Evolutionary conservation across 306 rosid species (phyloP).

Genomic region (Lathyrus sativus): DNA sequence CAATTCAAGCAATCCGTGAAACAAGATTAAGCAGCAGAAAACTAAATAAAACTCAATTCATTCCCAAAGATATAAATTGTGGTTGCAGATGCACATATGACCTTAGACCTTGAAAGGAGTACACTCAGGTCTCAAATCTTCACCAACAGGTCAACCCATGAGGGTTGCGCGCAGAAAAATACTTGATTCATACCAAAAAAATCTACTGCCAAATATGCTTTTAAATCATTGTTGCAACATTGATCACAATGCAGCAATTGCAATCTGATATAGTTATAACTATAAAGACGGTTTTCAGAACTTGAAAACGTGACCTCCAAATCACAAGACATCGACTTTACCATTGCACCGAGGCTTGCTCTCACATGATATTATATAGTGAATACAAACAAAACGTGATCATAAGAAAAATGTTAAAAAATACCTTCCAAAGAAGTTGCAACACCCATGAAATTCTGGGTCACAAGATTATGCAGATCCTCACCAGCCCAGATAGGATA

Average conservation of each 20-base stretch:
- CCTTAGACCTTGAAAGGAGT: too few relatives aligned
- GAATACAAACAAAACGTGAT: slow-evolving; percentile 24
- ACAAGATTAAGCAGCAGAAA: background rate
- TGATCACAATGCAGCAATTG: too few relatives aligned
- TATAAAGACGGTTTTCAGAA: background rate
- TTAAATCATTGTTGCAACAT: too few relatives aligned
- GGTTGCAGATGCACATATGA: too few relatives aligned
- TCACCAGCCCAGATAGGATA: slow-evolving; percentile 98
- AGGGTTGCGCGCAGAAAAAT: too few relatives aligned
- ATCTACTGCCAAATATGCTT: too few relatives aligned
- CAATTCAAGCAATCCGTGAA: background rate
- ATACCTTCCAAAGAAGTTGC: slow-evolving; percentile 92
- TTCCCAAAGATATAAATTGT: background rate
- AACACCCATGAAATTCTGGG: slow-evolving; percentile 71
- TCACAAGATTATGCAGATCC: slow-evolving; percentile 90
- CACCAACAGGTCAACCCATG: too few relatives aligned
- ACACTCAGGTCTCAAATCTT: too few relatives aligned
- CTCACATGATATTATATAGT: background rate
- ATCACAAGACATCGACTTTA: background rate
- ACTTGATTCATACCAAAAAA: too few relatives aligned
- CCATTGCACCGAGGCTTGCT: background rate
- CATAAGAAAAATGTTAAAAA: slow-evolving; percentile 12
- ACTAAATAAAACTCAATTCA: background rate
- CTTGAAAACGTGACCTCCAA: background rate
- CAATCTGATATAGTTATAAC: too few relatives aligned